Evolutionary conservation across 805 yeast species (phyloP), one percentile per base, ranked within the genome.

Genomic region (Saturnispora quitensis): DNA sequence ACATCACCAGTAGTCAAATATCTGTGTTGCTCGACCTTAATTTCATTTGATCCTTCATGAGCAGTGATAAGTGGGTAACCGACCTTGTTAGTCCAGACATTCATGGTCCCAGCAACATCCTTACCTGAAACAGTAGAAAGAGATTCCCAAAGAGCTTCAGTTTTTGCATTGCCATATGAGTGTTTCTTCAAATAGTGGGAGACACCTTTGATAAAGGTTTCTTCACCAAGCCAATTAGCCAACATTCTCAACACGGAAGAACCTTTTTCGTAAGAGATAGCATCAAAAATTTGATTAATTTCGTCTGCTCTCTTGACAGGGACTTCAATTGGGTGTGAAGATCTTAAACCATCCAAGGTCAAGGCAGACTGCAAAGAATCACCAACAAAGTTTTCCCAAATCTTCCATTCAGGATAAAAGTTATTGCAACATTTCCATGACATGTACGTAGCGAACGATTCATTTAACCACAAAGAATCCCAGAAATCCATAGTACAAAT

Each of bases 401-500:
- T 82, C 62, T 86, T 84, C 95, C 95, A 87, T 54, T 81, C 84
- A 31, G 91, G 90, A 65, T 77, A 82, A 60, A 87, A 76, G 58
- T 76, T 72, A 62, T 84, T 80, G 52, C 83, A 81, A 18, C 91
- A 84, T 54, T 75, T 72, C 76, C 78, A 85, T 1, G 88, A 85
- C 69, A 85, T 86, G 83, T 89, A 87, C 35, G 95, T 88, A 17
- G 95, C 96, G 68, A 87, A 87, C 40, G 93, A 91, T 70, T 87
- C 95, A 65, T 87, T 87, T 56, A 87, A 77, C 95, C 95, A 87
- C 58, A 87, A 74, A 57, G 86, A 91, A 64, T 87, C 89, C 96
- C 96, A 87, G 88, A 93, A 88, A 60, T 86, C 83, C 95, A 87
- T 87, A 43, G 95, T 88, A 56, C 88, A 93, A 59, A 86, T 75